phyloP scores from a whole-genome alignment of 2,329 filamentous ascomycete genomes.

The Aspergillus vadensis region DNA sequence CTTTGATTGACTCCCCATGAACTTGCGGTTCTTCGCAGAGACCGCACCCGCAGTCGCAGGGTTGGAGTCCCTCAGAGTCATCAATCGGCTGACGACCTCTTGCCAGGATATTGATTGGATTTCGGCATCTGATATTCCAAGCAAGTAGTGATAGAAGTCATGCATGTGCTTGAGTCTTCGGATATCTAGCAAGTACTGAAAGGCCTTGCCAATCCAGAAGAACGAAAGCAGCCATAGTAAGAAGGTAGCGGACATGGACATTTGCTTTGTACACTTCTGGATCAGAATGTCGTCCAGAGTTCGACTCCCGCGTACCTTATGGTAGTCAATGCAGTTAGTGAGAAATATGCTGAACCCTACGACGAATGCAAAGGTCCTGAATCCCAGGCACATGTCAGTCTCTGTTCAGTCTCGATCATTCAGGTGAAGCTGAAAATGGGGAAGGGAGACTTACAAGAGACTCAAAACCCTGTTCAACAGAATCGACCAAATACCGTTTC shows the following conservation, averaged over 20 bases:
- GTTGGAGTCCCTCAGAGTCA: constrained; percentile 81
- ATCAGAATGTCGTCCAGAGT: constrained; percentile 64
- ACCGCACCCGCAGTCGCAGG: constrained; percentile 72
- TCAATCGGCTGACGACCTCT: constrained; percentile 81
- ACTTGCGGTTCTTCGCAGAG: constrained; percentile 60
- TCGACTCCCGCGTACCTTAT: constrained; percentile 67
- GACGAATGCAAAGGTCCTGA: constrained; percentile 77
- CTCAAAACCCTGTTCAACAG: constrained; percentile 70
- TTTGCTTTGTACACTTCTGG: constrained; percentile 71
- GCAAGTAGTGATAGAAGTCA: constrained; percentile 80
- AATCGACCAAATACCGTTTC: constrained; percentile 83
- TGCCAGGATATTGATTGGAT: constrained; percentile 97
- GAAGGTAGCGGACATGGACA: constrained; percentile 75
- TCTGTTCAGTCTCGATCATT: neutral
- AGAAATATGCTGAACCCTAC: constrained; percentile 81
- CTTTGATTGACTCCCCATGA: constrained; percentile 81
- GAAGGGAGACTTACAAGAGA: constrained; percentile 61
- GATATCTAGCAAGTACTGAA: constrained; percentile 73
- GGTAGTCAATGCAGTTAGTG: constrained; percentile 82
- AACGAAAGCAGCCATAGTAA: constrained; percentile 82
- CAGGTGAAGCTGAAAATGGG: neutral
- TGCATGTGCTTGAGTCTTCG: constrained; percentile 74
- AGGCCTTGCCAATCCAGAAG: constrained; percentile 79
- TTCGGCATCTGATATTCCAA: constrained; percentile 80
- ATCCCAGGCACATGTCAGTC: constrained; percentile 40